Base-by-base conservation (phyloP, 2,329 filamentous ascomycete species). In the Cladophialophora psammophila region DNA sequence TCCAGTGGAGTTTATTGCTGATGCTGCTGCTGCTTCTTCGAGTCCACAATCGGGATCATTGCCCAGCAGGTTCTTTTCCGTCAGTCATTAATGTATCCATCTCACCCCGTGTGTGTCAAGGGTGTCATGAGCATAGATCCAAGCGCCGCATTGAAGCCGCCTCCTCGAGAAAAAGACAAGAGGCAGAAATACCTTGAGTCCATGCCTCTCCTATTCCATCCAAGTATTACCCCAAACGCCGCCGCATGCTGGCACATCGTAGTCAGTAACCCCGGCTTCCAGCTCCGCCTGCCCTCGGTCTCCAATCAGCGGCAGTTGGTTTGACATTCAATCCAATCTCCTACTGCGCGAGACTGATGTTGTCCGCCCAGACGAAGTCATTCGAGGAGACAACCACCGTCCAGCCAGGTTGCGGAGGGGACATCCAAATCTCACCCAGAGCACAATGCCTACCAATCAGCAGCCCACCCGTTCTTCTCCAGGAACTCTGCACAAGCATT, bases 381-480 rank as follows among this genome's bases (percentile, higher is more conserved):
- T 50, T 12, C 18, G 20, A 12, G 15, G 26, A 26, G 45, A 50
- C 18, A 20, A 26, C 45, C 45, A 50, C 45, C 7, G 18, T 6
- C 40, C 13, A n/a, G 40, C 15, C 40, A 42, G 40, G 15, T 31
- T 31, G 31, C 18, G 26, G 26, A 45, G 38, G 38, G 5, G n/a
- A 40, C 12, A 38, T 13, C 8, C 40, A 18, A 26, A 40, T 35
- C 35, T 34, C 9, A 26, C 26, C 26, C 26, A 20, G 40, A 50
- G n/a, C 18, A 12, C 18, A 20, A 12, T n/a, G 15, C 54, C 75
- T 72, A 96, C 90, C 91, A 98, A 77, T 97, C 94, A 45, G 91
- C 93, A 0, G 93, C 93, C 92, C 95, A 97, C 9, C 93, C 94
- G 74, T 97, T 97, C 72, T 91, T 83, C 34, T 91, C 86, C 66